Percentiles rank a stretch among this genome's conserved stretches.
Evolutionary conservation across 2,329 filamentous ascomycete genomes (phyloP).

Genomic region (Neophaeococcomyces aloes): DNA sequence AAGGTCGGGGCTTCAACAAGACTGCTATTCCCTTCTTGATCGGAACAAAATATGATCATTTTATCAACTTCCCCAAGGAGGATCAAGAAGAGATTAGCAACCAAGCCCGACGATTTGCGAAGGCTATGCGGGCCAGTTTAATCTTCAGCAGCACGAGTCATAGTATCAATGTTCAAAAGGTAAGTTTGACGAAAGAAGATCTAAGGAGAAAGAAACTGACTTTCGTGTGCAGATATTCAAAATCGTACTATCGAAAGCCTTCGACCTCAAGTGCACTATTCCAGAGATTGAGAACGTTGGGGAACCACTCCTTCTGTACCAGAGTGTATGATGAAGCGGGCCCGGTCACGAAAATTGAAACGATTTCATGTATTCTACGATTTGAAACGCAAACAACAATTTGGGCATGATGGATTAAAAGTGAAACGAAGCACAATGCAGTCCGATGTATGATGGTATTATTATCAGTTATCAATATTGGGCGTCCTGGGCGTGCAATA

Average conservation of each 20-base stretch:
- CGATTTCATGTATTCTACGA: no score
- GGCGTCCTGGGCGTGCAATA: no score
- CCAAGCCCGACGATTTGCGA: slow-evolving; percentile 90
- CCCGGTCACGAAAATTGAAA: no score
- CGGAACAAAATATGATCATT: slow-evolving; percentile 97
- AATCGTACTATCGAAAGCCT: slow-evolving; percentile 96
- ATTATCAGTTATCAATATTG: no score
- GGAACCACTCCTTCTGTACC: slow-evolving; percentile 87
- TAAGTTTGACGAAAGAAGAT: slow-evolving; percentile 29
- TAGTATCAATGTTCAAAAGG: slow-evolving; percentile 99
- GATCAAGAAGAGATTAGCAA: slow-evolving; percentile 98
- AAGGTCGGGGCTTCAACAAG: slow-evolving; percentile 97
- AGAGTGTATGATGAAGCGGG: slow-evolving; percentile 36
- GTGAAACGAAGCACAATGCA: no score
- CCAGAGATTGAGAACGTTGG: slow-evolving; percentile 97
- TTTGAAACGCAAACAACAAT: no score
- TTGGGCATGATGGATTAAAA: no score
- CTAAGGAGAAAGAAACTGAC: slow-evolving; percentile 8
- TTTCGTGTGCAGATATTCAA: slow-evolving; percentile 73
- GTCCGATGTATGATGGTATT: no score
- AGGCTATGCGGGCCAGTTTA: slow-evolving; percentile 93
- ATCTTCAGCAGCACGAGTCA: slow-evolving; percentile 99
- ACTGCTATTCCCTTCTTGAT: slow-evolving; percentile 97
- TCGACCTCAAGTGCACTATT: slow-evolving; percentile 97
- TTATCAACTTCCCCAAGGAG: slow-evolving; percentile 94